A percentile compares a stretch with the other conserved stretches of the same genome.
These are phyloP conservation scores for Dendrobium officinale DNA, from an alignment of 106 monocot species.

Conservation along the genomic window DNA sequence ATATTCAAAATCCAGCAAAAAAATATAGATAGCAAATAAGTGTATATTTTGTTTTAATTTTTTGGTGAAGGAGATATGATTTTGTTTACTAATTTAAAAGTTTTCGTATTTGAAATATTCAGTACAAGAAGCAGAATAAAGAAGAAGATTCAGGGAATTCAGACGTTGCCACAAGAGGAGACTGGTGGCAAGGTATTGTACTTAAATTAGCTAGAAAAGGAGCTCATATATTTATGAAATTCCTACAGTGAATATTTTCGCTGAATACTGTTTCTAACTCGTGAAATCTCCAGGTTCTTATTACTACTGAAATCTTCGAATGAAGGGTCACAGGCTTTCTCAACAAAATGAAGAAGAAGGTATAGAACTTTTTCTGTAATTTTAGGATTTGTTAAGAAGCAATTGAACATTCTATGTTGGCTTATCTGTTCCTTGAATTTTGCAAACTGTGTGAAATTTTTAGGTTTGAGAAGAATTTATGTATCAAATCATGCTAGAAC, in stretches of 20 bases:
- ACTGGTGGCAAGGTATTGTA: conserved; percentile 27
- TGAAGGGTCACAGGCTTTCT: neutral
- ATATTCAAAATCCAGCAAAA: neutral
- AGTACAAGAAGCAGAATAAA: conserved; percentile 18
- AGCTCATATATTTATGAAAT: neutral
- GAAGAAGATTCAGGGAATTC: conserved; percentile 13
- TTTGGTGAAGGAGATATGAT: neutral
- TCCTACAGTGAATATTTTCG: neutral
- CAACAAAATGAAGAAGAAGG: neutral
- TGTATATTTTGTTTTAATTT: neutral
- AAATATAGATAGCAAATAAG: neutral
- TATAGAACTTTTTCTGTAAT: neutral
- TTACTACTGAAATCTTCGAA: conserved; percentile 2
- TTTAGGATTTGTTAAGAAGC: neutral
- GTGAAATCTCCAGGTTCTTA: neutral
- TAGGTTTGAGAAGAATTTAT: too few species aligned
- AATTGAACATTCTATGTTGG: neutral
- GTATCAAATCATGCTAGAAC: too few species aligned
- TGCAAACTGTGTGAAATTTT: too few species aligned
- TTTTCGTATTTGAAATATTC: neutral
- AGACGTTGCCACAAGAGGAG: conserved; percentile 11
- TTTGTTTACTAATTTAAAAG: neutral
- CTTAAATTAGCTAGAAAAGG: neutral
- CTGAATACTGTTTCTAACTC: neutral
- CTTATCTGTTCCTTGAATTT: neutral